Evolutionary conservation across 192 early-diverging fungal species (phyloP).

Genomic region (Lobosporangium transversale): DNA sequence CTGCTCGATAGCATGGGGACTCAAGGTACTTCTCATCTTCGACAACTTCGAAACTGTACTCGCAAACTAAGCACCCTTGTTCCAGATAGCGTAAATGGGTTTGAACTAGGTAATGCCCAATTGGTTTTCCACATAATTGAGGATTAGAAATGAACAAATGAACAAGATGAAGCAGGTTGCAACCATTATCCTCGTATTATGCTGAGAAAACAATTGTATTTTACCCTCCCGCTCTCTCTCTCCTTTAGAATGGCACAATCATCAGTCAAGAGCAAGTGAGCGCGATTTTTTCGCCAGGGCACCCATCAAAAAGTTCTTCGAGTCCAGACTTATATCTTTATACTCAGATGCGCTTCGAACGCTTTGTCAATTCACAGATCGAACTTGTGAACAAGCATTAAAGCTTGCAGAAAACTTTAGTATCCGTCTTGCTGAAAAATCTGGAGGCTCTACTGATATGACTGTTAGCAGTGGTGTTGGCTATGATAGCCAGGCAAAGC

Average conservation of each 20-base stretch:
- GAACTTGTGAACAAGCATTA: slow-evolving; percentile 22
- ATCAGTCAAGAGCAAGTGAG: slow-evolving; percentile 40
- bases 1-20: slow-evolving; percentile 37
- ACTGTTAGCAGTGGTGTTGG: neutral
- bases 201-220: too few species aligned
- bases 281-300: slow-evolving; percentile 42
- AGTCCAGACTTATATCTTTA: slow-evolving; percentile 28
- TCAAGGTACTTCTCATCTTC: slow-evolving; percentile 31
- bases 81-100: slow-evolving; percentile 30
- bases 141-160: neutral
- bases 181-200: too few species aligned
- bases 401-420: slow-evolving; percentile 23
- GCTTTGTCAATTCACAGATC: slow-evolving; percentile 22
- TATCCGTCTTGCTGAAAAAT: slow-evolving; percentile 12
- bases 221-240: too few species aligned
- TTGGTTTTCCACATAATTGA: neutral
- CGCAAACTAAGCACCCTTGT: slow-evolving; percentile 17
- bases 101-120: slow-evolving; percentile 34
- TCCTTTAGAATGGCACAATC: slow-evolving; percentile 41
- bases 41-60: slow-evolving; percentile 38
- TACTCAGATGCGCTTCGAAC: slow-evolving; percentile 34
- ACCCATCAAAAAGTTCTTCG: slow-evolving; percentile 46
- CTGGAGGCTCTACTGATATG: neutral
- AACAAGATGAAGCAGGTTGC: too few species aligned
- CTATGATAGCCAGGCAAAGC: neutral